Base-by-base conservation (phyloP, 2,329 filamentous ascomycete species). In the Alternaria atra region DNA sequence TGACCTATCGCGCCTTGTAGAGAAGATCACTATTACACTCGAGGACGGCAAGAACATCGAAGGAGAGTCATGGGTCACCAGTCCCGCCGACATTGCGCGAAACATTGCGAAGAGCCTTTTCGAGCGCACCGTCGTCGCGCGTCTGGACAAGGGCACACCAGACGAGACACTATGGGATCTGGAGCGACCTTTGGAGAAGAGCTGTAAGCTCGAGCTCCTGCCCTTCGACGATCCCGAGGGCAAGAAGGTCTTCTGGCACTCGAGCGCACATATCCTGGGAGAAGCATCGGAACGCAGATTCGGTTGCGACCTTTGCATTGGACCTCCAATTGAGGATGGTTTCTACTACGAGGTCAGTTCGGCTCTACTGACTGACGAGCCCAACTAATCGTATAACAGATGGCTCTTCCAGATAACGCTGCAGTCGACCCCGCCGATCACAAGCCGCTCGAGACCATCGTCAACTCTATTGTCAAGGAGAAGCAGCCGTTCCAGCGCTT, bases 191-290 rank as follows among this genome's bases (percentile, higher is more conserved):
- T 82, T 99, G 35, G 95, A 98, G 84, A 89, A 88, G 80, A 92
- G 90, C 83, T 95, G 92, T 83, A 91, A 88, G 70, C 86, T 99
- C 29, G 91, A 94, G 74, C 85, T 97, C 55, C 85, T 98, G 65
- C 89, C 91, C 66, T 99, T 98, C 72, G 89, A 93, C 52, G 83
- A 90, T 78, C 78, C 79, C 5, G 81, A 91, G 81, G 94, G 93
- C 73, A 94, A 95, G 83, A 92, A 92, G 79, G 94, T 98, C 58
- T 99, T 97, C 83, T 99, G 94, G 94, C 95, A 98, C 81, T 97
- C 93, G 20, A 94, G 91, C 73, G 95, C 95, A 44, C 95, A 99
- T 79, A 90, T 97, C 67, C 87, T 99, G n/a, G 95, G 95, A 70
- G 95, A 98, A 81, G 94, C 94, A 61, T 91, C 91, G 51, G 95